A percentile compares a stretch with the other conserved stretches of the same genome.
phyloP scores from a whole-genome alignment of 2,329 filamentous ascomycete species.

The Aspergillus unguis region DNA sequence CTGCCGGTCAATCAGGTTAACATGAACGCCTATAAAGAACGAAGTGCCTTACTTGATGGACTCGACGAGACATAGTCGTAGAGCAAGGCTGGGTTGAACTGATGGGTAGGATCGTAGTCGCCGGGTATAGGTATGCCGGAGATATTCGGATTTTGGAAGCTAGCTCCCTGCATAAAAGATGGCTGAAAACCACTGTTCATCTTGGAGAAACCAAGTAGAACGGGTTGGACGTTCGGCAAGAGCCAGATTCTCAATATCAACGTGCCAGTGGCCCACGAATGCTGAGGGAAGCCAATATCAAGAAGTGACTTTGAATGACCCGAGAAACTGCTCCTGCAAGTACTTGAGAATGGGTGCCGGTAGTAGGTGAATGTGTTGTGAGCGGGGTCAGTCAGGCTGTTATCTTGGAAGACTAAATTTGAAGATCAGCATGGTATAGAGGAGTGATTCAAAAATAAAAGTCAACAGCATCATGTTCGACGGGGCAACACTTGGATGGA shows the following conservation, averaged over 20 bases:
- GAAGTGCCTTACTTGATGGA: background rate
- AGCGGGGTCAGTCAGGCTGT: background rate
- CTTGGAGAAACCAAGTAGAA: background rate
- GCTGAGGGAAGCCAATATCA: background rate
- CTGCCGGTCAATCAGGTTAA: background rate
- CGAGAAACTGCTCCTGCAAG: background rate
- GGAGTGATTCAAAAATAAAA: background rate
- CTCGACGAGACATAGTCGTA: background rate
- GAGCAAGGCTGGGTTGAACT: background rate
- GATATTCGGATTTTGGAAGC: background rate
- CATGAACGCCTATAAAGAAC: background rate
- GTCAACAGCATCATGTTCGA: background rate
- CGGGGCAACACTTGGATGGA: background rate
- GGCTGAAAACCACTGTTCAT: slow-evolving; percentile 12
- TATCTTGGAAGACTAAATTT: background rate
- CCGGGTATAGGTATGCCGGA: background rate
- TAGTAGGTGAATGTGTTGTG: background rate
- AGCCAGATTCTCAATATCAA: too few relatives aligned
- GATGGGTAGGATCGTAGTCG: background rate
- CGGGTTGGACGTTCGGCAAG: too few relatives aligned
- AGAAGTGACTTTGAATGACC: background rate
- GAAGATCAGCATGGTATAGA: background rate
- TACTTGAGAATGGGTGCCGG: background rate
- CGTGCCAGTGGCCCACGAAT: background rate
- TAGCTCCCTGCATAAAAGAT: slow-evolving; percentile 3